These are phyloP conservation scores for Ganoderma multipileum DNA, from an alignment of 1,284 basidiomycete species.

Conservation along the genomic window DNA sequence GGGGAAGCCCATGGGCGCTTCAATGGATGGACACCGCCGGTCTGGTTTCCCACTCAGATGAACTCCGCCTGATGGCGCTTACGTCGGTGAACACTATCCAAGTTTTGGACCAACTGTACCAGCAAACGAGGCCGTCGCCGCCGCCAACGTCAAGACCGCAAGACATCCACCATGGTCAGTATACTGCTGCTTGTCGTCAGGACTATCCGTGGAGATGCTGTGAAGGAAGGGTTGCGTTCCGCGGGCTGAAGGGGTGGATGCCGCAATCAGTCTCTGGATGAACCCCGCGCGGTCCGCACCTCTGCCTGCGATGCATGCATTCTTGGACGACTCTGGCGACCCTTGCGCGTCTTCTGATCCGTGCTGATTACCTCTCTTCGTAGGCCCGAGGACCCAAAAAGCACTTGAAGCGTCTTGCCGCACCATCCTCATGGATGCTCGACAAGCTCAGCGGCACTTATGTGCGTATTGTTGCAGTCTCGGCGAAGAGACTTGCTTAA, in stretches of 20 bases:
- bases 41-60: constrained; percentile 13
- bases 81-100: constrained; percentile 30
- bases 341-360: constrained; percentile 14
- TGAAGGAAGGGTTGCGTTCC: constrained; percentile 25
- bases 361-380: constrained; percentile 30
- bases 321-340: constrained; percentile 28
- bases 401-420: constrained; percentile 97
- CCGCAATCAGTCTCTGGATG: constrained; percentile 40
- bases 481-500: constrained; percentile 11
- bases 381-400: constrained; percentile 99
- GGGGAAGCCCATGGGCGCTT: background rate
- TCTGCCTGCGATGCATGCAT: constrained; percentile 4
- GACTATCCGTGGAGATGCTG: constrained; percentile 28
- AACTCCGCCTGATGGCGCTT: constrained; percentile 29
- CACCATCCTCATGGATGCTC: constrained; percentile 99
- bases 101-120: constrained; percentile 29
- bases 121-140: constrained; percentile 40
- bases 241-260: constrained; percentile 40
- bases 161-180: constrained; percentile 50
- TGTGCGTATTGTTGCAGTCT: constrained; percentile 57
- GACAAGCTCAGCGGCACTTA: constrained; percentile 99
- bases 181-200: constrained; percentile 28
- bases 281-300: too few relatives aligned
- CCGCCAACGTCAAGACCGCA: constrained; percentile 45
- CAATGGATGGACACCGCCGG: background rate